Evolutionary conservation across 805 yeast species (phyloP).

Genomic region (Candida glaebosa): DNA sequence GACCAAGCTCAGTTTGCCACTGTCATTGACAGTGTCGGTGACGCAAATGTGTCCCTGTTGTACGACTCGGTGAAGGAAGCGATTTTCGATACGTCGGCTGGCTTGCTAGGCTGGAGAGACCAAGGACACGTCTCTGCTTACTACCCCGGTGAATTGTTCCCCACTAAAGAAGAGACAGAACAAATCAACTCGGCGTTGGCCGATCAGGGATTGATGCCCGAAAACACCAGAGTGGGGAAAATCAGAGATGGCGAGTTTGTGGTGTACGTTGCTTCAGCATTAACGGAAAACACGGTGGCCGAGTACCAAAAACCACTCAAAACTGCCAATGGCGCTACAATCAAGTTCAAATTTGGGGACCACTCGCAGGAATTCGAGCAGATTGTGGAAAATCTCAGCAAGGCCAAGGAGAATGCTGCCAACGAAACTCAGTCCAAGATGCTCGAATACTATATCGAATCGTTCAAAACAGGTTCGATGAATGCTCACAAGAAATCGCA

Average conservation of each 20-base stretch:
- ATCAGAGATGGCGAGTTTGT: conserved; percentile 43
- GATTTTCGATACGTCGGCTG: conserved; percentile 49
- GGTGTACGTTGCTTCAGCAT: conserved; percentile 68
- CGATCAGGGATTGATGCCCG: conserved; percentile 62
- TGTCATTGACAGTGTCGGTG: conserved; percentile 39
- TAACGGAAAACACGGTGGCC: conserved; percentile 41
- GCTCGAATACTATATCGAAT: conserved; percentile 61
- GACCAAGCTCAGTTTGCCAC: conserved; percentile 44
- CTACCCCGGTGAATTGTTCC: conserved; percentile 46
- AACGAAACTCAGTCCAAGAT: conserved; percentile 68
- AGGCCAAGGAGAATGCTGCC: conserved; percentile 63
- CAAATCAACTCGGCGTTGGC: conserved; percentile 66
- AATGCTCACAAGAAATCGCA: conserved; percentile 83
- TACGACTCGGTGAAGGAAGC: conserved; percentile 44
- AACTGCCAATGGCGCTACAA: conserved; percentile 34
- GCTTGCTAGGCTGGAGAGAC: conserved; percentile 72
- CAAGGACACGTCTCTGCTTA: conserved; percentile 74
- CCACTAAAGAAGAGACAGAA: conserved; percentile 60
- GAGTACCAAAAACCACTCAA: conserved; percentile 50
- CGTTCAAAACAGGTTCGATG: conserved; percentile 80
- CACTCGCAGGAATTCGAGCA: conserved; percentile 60
- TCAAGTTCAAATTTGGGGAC: conserved; percentile 72
- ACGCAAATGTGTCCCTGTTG: conserved; percentile 27
- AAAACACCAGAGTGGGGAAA: conserved; percentile 75
- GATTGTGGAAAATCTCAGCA: conserved; percentile 52